Evolutionary conservation across 2,329 filamentous ascomycete species (phyloP), one percentile per base, ranked within the genome.

Genomic region (Colletotrichum spaethianum): DNA sequence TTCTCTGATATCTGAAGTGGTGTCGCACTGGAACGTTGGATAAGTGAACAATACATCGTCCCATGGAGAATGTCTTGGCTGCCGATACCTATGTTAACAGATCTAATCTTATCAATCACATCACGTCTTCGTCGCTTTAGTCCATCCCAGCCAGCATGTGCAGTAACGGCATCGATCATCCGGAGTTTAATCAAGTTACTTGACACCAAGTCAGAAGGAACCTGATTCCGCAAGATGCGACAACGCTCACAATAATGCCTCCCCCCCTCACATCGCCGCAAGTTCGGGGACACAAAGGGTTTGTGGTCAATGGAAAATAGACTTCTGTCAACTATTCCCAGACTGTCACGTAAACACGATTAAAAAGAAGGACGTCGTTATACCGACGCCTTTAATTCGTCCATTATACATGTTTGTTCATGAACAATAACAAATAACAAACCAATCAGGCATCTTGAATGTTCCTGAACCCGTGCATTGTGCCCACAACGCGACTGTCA

Each of bases 61-160:
- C n/a, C 9, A 62, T 11, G 28, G 14, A 28, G 8, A 3, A 28
- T 52, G 9, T 52, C 44, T 52, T 48, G 31, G 44, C 44, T 40
- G 16, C 3, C n/a, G 44, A 62, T 48, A n/a, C 16, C 11, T 23
- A 33, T 20, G n/a, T 57, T 33, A 38, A 40, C 42, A 18, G 31
- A 67, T 55, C 63, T 60, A 48, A 67, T 70, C 38, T 70, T 55
- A 70, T 70, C 55, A 61, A 67, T 61, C 46, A 56, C 11, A 53
- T 28, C 23, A 42, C n/a, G n/a, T n/a, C 16, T 26, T 9, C 12
- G 8, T 48, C 31, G 50, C 42, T 48, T 62, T 28, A 31, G 53
- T 20, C 26, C 28, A n/a, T n/a, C n/a, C n/a, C n/a, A n/a, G n/a
- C n/a, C 33, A 36, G 11, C 11, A 11, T 36, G 33, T 36, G 33